Conservation (phyloP, 129 eudicot genomes). For the Heracleum sosnowskyi region DNA sequence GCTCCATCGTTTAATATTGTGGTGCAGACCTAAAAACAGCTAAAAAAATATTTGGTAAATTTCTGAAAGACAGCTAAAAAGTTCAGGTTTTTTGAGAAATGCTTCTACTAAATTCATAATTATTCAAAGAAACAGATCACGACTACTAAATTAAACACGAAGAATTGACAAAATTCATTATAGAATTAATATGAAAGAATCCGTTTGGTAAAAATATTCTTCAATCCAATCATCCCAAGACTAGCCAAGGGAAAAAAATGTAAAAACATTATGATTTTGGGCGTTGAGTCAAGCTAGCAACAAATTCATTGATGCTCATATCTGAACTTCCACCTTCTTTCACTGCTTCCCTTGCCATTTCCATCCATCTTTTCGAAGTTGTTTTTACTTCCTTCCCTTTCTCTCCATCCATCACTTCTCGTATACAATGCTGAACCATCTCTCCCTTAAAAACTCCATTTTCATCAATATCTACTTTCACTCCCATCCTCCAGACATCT, state of each 20-base stretch:
- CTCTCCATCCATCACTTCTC: constrained; percentile 31
- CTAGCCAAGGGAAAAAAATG: neutral
- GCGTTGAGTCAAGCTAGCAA: neutral
- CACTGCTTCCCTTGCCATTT: constrained; percentile 23
- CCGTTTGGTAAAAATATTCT: no score
- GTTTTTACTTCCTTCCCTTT: constrained; percentile 16
- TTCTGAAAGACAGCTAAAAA: no score
- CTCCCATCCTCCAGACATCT: constrained; percentile 34
- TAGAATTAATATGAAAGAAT: no score
- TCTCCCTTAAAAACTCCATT: constrained; percentile 16
- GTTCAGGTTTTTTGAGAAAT: no score
- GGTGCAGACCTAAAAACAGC: no score
- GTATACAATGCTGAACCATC: constrained; percentile 14
- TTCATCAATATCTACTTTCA: neutral
- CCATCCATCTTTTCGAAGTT: constrained; percentile 26
- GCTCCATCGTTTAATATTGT: no score
- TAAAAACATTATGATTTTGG: neutral
- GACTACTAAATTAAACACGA: no score
- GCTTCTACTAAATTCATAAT: no score
- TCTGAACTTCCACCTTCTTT: constrained; percentile 30
- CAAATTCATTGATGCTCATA: constrained; percentile 28
- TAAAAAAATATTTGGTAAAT: no score
- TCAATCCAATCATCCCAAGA: neutral
- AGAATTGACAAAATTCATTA: no score
- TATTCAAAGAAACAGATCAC: no score